A percentile compares a stretch with the other conserved stretches of the same genome.
Evolutionary conservation across 73 alveolate species (phyloP).

Genomic region (Paramecium octaurelia): DNA sequence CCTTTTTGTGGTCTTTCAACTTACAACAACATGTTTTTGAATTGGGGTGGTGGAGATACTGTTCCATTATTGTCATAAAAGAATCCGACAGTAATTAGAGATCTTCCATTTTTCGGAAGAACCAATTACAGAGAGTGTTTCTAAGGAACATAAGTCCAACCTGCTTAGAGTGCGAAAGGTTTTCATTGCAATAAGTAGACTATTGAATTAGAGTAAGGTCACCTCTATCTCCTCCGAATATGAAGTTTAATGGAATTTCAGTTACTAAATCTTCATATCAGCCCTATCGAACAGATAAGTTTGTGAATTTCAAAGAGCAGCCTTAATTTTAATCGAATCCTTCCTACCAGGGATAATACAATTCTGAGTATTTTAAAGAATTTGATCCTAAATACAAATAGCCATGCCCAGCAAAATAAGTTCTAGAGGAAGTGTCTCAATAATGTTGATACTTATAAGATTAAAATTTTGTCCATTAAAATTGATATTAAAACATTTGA

Average conservation of each 20-base stretch:
- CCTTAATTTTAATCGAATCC: not conserved
- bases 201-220: not conserved
- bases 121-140: not conserved
- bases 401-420: conserved; percentile 34
- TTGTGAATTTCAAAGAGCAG: not conserved
- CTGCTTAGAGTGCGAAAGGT: not conserved
- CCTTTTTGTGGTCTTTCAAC: conserved; percentile 3
- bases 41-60: conserved; percentile 48
- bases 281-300: conserved; percentile 3
- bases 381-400: not conserved
- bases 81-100: conserved; percentile 28
- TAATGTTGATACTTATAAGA: not conserved
- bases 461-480: not conserved
- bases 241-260: conserved; percentile 28
- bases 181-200: not conserved
- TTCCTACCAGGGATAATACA: not conserved
- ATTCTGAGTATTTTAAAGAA: conserved; percentile 10
- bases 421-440: not conserved
- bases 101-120: conserved; percentile 20
- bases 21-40: not conserved
- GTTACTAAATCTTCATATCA: conserved; percentile 29
- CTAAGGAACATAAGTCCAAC: not conserved
- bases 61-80: conserved; percentile 6
- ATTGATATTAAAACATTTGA: not conserved
- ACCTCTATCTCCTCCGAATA: conserved; percentile 13